phyloP scores from a whole-genome alignment of 129 eudicot species.

The Pulicaria dysenterica region DNA sequence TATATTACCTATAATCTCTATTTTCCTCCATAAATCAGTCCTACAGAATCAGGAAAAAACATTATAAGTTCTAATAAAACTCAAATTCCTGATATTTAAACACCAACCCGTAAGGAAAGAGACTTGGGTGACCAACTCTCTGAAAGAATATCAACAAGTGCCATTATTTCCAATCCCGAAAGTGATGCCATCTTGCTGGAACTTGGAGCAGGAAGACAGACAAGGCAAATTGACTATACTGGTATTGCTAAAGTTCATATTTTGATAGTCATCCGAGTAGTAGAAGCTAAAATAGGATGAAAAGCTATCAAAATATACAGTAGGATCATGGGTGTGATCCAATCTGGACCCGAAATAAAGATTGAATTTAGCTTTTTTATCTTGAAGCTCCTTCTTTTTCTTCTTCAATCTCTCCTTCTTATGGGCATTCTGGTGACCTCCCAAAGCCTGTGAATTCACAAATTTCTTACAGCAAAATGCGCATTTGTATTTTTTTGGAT shows the following conservation, averaged over 20 bases:
- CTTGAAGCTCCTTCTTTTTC: slow-evolving; percentile 40
- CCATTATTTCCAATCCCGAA: slow-evolving; percentile 25
- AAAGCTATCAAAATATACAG: slow-evolving; percentile 22
- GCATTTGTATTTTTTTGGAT: slow-evolving; percentile 39
- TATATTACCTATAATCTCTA: slow-evolving; percentile 9
- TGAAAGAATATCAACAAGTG: slow-evolving; percentile 6
- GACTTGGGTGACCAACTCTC: slow-evolving; percentile 10
- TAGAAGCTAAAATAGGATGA: slow-evolving; percentile 35
- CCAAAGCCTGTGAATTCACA: slow-evolving; percentile 42
- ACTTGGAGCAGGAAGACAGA: slow-evolving; percentile 28
- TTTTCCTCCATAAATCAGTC: slow-evolving; percentile 7
- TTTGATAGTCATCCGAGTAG: slow-evolving; percentile 20
- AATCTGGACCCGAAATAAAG: slow-evolving; percentile 27
- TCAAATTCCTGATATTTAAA: slow-evolving; percentile 20
- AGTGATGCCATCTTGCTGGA: slow-evolving; percentile 20
- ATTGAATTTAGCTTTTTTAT: slow-evolving; percentile 38
- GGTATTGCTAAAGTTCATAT: slow-evolving; percentile 33
- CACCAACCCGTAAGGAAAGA: background rate
- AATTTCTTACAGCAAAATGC: slow-evolving; percentile 39
- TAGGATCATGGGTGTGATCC: slow-evolving; percentile 25
- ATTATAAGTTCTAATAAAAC: slow-evolving; percentile 5
- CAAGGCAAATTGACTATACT: slow-evolving; percentile 16
- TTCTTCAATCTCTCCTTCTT: slow-evolving; percentile 43
- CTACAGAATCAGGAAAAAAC: background rate
- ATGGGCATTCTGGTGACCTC: slow-evolving; percentile 50